Evolutionary conservation across 345 rosid genomes (phyloP), one percentile per base, ranked within the genome.

Genomic region (Heritiera littoralis): DNA sequence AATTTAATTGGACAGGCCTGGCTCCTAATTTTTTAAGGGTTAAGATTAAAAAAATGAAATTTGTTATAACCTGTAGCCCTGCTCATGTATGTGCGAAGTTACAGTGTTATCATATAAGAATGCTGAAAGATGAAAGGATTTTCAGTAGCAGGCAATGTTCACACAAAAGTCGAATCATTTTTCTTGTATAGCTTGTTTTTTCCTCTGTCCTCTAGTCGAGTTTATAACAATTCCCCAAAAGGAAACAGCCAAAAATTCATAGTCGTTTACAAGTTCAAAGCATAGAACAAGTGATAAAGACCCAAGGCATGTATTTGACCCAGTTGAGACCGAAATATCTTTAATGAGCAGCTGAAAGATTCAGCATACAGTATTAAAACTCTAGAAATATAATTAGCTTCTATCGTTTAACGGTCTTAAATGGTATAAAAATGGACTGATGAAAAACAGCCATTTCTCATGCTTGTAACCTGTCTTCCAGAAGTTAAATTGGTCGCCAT

Each of bases 401-500:
- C 43, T 3, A 17, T 45, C 9, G 70, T 11, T 49, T n/a, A 28
- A 32, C 46, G 32, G 54, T 38, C 60, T 30, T 18, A 73, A 32
- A 15, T 38, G 65, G 32, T 73, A 54, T 73, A 38, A 60, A 73
- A 77, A 77, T 77, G 72, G 73, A 52, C 68, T 28, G 79, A 65
- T 1, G 23, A 66, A 66, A 77, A 66, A 38, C 49, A 40, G 60
- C 79, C 79, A 66, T 66, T 77, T 77, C 65, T 52, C n/a, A 66
- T 35, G 72, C 55, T 32, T 35, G 71, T 17, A 76, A 63, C 48
- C 23, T 23, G 7, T 43, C 70, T 76, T 63, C 30, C 60, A 15
- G 23, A 64, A 8, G 79, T 76, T 49, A 35, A 72, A 66, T 10
- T 2, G 9, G 59, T 64, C 52, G 3, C 6, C 4, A 3, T 59